Conservation (phyloP, 148 eudicot species). For the Fagopyrum homotropicum region DNA sequence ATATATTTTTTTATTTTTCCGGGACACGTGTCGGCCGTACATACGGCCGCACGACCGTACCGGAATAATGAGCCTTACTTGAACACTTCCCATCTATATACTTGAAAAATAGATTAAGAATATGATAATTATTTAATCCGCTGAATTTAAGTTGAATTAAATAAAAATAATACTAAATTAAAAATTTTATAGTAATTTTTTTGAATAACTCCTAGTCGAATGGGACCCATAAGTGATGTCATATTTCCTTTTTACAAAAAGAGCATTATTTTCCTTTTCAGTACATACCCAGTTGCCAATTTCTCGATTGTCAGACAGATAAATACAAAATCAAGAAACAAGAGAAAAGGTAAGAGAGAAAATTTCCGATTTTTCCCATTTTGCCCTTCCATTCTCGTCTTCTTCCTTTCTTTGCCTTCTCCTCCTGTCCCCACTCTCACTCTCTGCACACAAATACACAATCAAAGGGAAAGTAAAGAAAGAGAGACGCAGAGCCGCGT, state of each 20-base stretch:
- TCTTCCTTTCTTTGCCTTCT: conserved; percentile 6
- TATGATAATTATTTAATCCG: too few relatives aligned
- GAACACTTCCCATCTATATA: too few relatives aligned
- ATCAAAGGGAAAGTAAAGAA: conserved; percentile 15
- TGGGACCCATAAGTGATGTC: too few relatives aligned
- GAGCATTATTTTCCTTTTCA: neutral
- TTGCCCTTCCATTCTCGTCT: conserved; percentile 16
- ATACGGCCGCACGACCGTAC: too few relatives aligned
- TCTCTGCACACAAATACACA: conserved; percentile 10
- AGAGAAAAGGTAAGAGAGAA: neutral
- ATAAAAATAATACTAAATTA: too few relatives aligned
- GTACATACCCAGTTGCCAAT: neutral
- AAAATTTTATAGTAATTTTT: too few relatives aligned
- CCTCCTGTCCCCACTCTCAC: conserved; percentile 13
- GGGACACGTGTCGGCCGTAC: too few relatives aligned
- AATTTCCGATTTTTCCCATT: conserved; percentile 6
- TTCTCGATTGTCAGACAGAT: neutral
- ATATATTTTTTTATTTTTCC: too few relatives aligned
- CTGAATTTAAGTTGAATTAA: too few relatives aligned
- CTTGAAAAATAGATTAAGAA: too few relatives aligned
- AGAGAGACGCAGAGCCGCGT: conserved; percentile 10
- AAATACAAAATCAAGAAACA: neutral
- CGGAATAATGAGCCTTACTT: too few relatives aligned
- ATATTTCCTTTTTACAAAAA: neutral
- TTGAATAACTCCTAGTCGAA: too few relatives aligned